Evolutionary conservation across 2,329 filamentous ascomycete species (phyloP).

Genomic region (Rutstroemia sp.): DNA sequence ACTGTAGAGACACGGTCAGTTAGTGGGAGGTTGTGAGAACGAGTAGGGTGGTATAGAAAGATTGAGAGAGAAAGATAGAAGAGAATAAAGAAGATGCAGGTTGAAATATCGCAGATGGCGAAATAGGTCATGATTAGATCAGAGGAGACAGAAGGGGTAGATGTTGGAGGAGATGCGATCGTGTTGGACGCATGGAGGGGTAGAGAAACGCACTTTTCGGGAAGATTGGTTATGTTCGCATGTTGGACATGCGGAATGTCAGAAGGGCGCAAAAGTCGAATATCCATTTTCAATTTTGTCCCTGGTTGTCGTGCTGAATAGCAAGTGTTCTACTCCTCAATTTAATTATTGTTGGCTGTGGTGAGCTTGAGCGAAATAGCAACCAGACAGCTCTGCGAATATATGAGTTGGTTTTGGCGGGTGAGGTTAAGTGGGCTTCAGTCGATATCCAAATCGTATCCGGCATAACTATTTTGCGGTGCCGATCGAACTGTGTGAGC

Average conservation of each 20-base stretch:
- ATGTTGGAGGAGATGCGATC: neutral
- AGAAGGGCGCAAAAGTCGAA: constrained; percentile 74
- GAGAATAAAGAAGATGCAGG: neutral
- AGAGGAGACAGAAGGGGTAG: too few species aligned
- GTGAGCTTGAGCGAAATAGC: too few species aligned
- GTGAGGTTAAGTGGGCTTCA: too few species aligned
- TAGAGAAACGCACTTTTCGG: constrained; percentile 59
- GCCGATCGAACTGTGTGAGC: too few species aligned
- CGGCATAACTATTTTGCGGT: too few species aligned
- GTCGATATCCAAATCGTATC: too few species aligned
- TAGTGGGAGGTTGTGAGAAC: neutral
- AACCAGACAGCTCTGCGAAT: too few species aligned
- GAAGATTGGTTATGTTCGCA: constrained; percentile 97
- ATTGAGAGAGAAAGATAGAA: neutral
- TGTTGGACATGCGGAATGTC: constrained; percentile 92
- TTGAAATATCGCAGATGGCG: neutral
- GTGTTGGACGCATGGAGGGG: neutral
- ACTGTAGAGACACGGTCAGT: constrained; percentile 21
- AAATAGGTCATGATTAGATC: too few species aligned
- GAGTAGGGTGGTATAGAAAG: neutral
- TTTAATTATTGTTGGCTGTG: neutral
- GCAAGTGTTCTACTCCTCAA: neutral
- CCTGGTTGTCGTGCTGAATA: neutral
- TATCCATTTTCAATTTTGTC: constrained; percentile 61
- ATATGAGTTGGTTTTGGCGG: too few species aligned